phyloP scores from a whole-genome alignment of 2,329 filamentous ascomycete genomes.

The Simplicillium sp. region DNA sequence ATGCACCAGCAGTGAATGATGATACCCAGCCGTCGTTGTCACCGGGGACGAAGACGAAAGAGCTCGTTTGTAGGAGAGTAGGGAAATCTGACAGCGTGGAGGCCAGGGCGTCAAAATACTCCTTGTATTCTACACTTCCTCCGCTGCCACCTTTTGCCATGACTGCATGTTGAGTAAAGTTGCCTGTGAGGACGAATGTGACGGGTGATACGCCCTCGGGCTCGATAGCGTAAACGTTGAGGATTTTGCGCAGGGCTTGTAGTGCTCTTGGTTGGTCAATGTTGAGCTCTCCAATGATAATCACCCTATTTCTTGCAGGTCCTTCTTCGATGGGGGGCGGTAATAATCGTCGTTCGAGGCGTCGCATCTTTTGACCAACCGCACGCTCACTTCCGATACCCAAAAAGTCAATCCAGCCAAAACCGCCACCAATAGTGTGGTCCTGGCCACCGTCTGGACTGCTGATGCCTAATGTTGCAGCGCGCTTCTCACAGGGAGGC shows the following conservation, averaged over 20 bases:
- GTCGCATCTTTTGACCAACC: conserved; percentile 72
- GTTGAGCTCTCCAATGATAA: conserved; percentile 79
- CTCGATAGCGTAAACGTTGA: conserved; percentile 62
- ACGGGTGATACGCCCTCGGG: conserved; percentile 59
- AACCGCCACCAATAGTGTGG: conserved; percentile 64
- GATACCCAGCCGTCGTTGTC: conserved; percentile 98
- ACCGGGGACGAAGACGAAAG: conserved; percentile 87
- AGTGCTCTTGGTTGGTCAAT: conserved; percentile 78
- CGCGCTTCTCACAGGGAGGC: conserved; percentile 80
- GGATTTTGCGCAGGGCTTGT: conserved; percentile 69
- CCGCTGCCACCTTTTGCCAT: conserved; percentile 61
- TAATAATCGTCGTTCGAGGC: conserved; percentile 62
- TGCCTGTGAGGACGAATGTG: conserved; percentile 75
- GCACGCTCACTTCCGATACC: conserved; percentile 85
- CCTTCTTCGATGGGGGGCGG: conserved; percentile 23
- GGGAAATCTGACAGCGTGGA: conserved; percentile 77
- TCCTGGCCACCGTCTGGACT: conserved; percentile 47
- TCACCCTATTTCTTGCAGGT: conserved; percentile 41
- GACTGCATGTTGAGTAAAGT: conserved; percentile 62
- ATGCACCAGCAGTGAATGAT: conserved; percentile 68
- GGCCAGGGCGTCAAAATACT: conserved; percentile 84
- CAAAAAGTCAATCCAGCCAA: conserved; percentile 96
- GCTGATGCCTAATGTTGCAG: conserved; percentile 65
- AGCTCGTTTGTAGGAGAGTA: conserved; percentile 64
- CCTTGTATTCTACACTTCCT: conserved; percentile 92